Percentiles rank a stretch among this genome's conserved stretches.
phyloP scores from a whole-genome alignment of 208 protist species.

The Acanthamoeba lenticulata region DNA sequence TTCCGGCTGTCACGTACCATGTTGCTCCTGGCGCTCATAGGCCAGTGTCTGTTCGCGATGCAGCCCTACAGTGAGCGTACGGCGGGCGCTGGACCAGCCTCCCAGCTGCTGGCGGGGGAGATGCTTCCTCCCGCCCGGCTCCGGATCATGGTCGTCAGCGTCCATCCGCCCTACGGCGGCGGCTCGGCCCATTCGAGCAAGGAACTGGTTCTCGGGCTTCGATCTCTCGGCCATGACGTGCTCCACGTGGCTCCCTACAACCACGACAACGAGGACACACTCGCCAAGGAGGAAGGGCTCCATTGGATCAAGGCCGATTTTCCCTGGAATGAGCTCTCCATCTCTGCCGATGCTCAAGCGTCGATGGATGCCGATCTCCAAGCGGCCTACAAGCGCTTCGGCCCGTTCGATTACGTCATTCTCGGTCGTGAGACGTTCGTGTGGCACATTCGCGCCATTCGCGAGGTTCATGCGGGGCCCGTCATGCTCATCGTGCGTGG shows the following conservation, averaged over 20 bases:
- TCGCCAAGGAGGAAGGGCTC: neutral
- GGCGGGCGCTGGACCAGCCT: neutral
- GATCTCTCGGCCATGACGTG: neutral
- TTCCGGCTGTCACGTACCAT: neutral
- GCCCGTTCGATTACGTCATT: constrained; percentile 8
- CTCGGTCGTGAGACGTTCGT: constrained; percentile 15
- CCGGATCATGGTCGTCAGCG: constrained; percentile 1
- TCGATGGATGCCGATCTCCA: constrained; percentile 32
- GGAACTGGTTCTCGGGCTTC: neutral
- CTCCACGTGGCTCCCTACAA: constrained; percentile 23
- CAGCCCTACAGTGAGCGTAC: neutral
- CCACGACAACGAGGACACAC: neutral
- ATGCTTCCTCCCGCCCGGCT: neutral
- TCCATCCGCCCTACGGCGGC: constrained; percentile 39
- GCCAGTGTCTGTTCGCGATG: constrained; percentile 10
- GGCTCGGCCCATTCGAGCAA: constrained; percentile 27
- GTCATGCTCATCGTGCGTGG: constrained; percentile 31
- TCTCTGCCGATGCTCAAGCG: neutral
- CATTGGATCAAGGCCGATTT: constrained; percentile 44
- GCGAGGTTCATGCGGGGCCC: neutral
- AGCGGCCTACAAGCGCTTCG: neutral
- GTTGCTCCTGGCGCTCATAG: neutral
- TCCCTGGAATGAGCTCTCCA: constrained; percentile 33
- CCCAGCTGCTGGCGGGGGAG: neutral
- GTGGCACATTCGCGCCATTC: neutral